Conservation (phyloP, 2,329 filamentous ascomycete genomes). For the Exophiala sp. region DNA sequence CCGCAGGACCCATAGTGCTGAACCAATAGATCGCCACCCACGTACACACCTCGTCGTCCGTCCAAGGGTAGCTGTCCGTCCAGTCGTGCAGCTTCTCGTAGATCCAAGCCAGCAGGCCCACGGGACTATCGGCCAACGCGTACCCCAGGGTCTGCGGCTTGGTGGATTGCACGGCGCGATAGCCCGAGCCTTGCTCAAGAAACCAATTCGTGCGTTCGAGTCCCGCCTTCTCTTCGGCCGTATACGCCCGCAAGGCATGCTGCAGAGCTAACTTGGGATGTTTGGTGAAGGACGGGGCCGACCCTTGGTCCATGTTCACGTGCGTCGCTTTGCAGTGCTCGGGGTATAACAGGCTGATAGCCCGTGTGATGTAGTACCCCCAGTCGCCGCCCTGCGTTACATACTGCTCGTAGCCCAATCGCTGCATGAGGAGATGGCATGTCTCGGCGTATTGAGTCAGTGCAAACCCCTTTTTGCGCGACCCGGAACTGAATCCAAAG, state of each 20-base stretch:
- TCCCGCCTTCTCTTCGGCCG: constrained; percentile 46
- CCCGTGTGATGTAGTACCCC: constrained; percentile 59
- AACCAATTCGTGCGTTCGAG: constrained; percentile 55
- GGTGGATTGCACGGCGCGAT: constrained; percentile 56
- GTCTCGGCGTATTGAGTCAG: constrained; percentile 59
- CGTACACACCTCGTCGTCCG: constrained; percentile 67
- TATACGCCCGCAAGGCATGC: constrained; percentile 52
- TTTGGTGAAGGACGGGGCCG: constrained; percentile 45
- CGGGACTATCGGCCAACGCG: constrained; percentile 61
- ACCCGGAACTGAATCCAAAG: constrained; percentile 49
- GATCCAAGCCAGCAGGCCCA: constrained; percentile 68
- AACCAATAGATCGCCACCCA: constrained; percentile 72
- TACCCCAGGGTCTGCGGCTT: constrained; percentile 69
- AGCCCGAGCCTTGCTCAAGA: constrained; percentile 45
- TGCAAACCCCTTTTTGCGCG: constrained; percentile 52
- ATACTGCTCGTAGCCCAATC: constrained; percentile 60
- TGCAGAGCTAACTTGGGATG: constrained; percentile 55
- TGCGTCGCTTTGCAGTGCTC: constrained; percentile 54
- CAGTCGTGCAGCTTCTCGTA: constrained; percentile 75
- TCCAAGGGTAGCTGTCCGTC: constrained; percentile 67
- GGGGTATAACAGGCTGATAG: constrained; percentile 56
- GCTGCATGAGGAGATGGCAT: constrained; percentile 62
- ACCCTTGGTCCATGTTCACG: constrained; percentile 52
- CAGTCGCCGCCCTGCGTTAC: constrained; percentile 62
- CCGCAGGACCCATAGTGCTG: constrained; percentile 61